A percentile compares a stretch with the other conserved stretches of the same genome.
Evolutionary conservation across 1,284 basidiomycete genomes (phyloP).

Genomic region (Cryptococcus hybrid): DNA sequence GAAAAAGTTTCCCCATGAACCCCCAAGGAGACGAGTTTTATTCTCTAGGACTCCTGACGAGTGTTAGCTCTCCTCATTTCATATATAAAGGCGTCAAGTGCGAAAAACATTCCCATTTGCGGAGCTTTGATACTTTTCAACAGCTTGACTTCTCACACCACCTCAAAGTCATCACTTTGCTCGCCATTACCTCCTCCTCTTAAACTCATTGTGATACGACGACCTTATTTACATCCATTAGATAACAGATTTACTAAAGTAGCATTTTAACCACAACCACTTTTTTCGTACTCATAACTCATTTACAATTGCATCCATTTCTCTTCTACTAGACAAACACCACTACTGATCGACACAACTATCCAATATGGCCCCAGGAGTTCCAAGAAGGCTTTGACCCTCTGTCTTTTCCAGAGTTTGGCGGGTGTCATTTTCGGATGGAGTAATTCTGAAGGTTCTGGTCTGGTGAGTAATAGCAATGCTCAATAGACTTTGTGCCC

Average conservation of each 20-base stretch:
- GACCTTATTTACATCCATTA: too few species aligned
- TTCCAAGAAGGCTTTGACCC: constrained; percentile 31
- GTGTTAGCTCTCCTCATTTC: too few species aligned
- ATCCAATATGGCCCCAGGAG: constrained; percentile 19
- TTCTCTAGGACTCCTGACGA: too few species aligned
- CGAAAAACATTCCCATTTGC: neutral
- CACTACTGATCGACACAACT: neutral
- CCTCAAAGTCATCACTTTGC: too few species aligned
- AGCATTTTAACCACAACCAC: too few species aligned
- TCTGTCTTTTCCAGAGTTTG: constrained; percentile 41
- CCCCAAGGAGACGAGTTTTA: too few species aligned
- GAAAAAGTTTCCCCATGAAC: too few species aligned
- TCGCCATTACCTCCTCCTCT: too few species aligned
- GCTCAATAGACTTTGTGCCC: neutral
- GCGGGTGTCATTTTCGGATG: constrained; percentile 43
- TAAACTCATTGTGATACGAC: too few species aligned
- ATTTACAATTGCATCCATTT: too few species aligned
- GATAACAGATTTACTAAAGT: too few species aligned
- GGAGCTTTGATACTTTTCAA: neutral
- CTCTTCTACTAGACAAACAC: neutral
- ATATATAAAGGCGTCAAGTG: too few species aligned
- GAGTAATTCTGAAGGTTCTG: constrained; percentile 39
- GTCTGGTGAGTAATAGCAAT: constrained; percentile 19
- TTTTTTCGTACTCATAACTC: constrained; percentile 1
- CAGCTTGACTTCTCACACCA: neutral